These are phyloP conservation scores for Fraxinus pennsylvanica DNA, from an alignment of 257 asterid genomes.

Conservation along the genomic window DNA sequence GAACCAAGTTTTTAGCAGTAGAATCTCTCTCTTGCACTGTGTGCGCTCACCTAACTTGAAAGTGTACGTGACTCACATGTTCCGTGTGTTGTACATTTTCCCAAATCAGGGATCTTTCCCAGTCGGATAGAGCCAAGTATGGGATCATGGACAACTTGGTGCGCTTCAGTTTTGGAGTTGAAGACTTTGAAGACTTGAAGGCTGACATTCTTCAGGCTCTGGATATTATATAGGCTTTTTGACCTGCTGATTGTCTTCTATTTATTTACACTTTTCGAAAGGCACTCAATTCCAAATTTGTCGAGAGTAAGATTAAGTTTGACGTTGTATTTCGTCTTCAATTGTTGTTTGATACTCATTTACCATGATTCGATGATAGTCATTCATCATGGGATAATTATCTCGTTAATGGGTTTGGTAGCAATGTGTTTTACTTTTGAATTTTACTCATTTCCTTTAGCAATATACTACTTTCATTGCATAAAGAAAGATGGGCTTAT, in stretches of 20 bases:
- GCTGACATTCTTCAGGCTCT: conserved; percentile 86
- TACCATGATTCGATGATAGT: neutral
- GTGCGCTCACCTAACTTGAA: neutral
- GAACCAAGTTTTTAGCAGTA: neutral
- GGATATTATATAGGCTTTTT: conserved; percentile 54
- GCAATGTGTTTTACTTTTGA: neutral
- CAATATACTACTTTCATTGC: neutral
- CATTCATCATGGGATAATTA: neutral
- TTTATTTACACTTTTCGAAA: neutral
- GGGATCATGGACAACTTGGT: conserved; percentile 92
- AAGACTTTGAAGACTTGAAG: conserved; percentile 76
- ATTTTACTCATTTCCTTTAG: neutral
- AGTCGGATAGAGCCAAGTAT: conserved; percentile 80
- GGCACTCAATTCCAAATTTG: neutral
- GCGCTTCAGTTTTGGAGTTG: conserved; percentile 93
- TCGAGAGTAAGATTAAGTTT: neutral
- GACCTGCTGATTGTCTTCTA: conserved; percentile 24
- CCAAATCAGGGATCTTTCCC: conserved; percentile 73
- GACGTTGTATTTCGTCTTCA: neutral
- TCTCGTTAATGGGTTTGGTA: conserved; percentile 1
- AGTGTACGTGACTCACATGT: neutral
- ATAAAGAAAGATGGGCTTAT: too few species aligned
- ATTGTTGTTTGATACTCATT: neutral
- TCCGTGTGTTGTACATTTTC: neutral
- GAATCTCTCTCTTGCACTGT: neutral